Evolutionary conservation across 176 grass and related monocot genomes (phyloP), one percentile per base, ranked within the genome.

Genomic region (Alloteropsis semialata): DNA sequence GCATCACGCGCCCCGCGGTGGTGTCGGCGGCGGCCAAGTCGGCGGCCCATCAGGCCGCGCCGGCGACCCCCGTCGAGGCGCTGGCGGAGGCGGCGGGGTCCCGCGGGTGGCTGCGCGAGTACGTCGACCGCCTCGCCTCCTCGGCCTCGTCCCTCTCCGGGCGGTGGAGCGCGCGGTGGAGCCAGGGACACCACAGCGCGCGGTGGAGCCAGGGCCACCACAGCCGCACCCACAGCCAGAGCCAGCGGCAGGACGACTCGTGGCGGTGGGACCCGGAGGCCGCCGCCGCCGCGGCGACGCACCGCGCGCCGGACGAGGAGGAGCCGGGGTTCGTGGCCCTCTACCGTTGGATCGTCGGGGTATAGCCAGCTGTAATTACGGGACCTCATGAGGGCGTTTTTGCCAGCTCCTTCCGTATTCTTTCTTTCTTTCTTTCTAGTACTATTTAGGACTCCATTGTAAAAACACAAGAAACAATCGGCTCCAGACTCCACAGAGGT

Each of bases 101-200:
- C 54, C 94, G 96, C 42, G 91, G 89, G 2, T 95, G 96, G 96
- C 87, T 98, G 33, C 85, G 88, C 63, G 92, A 98, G 27, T 95
- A 98, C 86, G 90, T 95, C 28, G 92, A 98, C 85, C 96, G 96
- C 15, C 81, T 94, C 21, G 69, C 90, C 14, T 94, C 95, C 1
- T 92, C 95, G 4, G 88, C 95, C 0, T 93, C 92, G 0, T 92
- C 90, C 5, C 83, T 91, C 56, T 97, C 94, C 60, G 91, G 91
- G 5, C 78, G 90, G 37, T 92, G 93, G 90, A 96, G 93, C 82
- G 89, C 86, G 41, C 76, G 93, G 64, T 92, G 90, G 90, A 96
- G 90, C 79, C 88, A 91, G 70, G 38, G 88, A 16, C 85, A 87
- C 55, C 81, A 87, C 70, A 78, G 67, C 67, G 67, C 67, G 67